Evolutionary conservation across 352 stramenopile species (phyloP).

Genomic region (Phytophthora cajani): DNA sequence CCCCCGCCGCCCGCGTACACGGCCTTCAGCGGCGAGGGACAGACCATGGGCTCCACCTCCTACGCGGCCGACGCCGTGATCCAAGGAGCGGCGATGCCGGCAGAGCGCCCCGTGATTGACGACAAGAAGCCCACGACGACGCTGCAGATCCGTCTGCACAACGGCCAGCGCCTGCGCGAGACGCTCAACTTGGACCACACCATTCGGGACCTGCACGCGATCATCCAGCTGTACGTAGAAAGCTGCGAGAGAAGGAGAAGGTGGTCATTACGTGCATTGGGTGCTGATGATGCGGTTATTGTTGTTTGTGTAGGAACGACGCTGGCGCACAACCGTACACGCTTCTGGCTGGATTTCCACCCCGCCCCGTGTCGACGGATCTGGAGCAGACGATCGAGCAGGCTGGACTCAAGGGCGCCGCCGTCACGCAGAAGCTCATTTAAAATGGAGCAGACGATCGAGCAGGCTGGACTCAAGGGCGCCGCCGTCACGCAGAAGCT

Average conservation of each 20-base stretch:
- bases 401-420: constrained; percentile 91
- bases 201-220: constrained; percentile 87
- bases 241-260: neutral
- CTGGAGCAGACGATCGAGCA: constrained; percentile 89
- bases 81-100: constrained; percentile 36
- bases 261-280: neutral
- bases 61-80: constrained; percentile 61
- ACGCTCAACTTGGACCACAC: constrained; percentile 91
- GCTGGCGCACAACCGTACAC: constrained; percentile 84
- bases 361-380: constrained; percentile 85
- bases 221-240: constrained; percentile 76
- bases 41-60: constrained; percentile 74
- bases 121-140: constrained; percentile 88
- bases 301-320: constrained; percentile 54
- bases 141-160: constrained; percentile 89
- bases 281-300: constrained; percentile 4
- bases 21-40: constrained; percentile 84
- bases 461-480: constrained; percentile 91
- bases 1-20: constrained; percentile 80
- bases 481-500: constrained; percentile 94
- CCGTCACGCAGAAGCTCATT: constrained; percentile 93
- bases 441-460: constrained; percentile 88
- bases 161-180: constrained; percentile 80
- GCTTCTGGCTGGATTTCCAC: constrained; percentile 93
- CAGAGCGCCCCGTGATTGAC: constrained; percentile 76